Conservation (phyloP, 2,329 filamentous ascomycete genomes). For the Penicillium psychrosexuale region DNA sequence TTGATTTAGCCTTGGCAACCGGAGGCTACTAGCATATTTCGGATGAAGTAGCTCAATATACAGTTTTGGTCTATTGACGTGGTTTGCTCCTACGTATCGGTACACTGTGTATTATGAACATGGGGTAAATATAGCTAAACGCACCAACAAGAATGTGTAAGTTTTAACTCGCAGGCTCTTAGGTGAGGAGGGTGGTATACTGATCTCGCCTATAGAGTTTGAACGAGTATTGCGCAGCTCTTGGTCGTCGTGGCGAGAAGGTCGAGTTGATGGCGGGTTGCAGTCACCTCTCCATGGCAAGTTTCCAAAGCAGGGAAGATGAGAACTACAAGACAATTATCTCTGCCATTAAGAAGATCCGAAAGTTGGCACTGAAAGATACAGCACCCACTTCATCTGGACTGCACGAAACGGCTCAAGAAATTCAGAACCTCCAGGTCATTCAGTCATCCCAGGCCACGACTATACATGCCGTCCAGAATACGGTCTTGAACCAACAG, state of each 20-base stretch:
- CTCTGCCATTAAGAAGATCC: neutral
- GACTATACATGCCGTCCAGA: too few species aligned
- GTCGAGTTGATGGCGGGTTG: neutral
- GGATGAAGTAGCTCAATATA: too few species aligned
- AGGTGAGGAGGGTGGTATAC: neutral
- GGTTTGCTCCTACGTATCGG: neutral
- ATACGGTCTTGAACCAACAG: neutral
- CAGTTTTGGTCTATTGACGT: too few species aligned
- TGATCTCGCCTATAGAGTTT: neutral
- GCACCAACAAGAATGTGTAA: neutral
- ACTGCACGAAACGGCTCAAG: neutral
- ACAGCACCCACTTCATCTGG: neutral
- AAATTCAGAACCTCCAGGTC: neutral
- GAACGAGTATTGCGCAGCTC: neutral
- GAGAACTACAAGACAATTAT: neutral
- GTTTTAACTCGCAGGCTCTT: neutral
- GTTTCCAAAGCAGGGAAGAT: neutral
- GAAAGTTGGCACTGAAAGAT: neutral
- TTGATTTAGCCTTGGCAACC: neutral
- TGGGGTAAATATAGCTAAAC: neutral
- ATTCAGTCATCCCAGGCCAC: neutral
- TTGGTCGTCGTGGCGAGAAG: neutral
- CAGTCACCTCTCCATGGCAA: neutral
- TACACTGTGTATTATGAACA: neutral
- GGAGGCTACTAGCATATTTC: too few species aligned